Base-by-base conservation (phyloP, 257 asterid species). In the Sherardia arvensis region DNA sequence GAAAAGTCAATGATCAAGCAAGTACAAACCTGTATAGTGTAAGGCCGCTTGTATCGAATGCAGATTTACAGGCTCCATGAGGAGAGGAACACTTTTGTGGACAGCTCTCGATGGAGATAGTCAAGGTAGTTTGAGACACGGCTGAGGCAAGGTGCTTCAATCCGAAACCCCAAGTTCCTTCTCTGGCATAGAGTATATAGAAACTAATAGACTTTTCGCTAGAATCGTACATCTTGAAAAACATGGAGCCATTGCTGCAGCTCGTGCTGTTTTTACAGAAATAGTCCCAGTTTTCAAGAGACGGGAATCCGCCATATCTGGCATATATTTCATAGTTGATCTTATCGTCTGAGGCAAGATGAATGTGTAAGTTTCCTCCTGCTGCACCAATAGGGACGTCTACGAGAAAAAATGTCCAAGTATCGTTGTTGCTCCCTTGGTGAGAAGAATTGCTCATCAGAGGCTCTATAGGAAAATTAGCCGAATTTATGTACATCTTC, bases 91-190 rank as follows among this genome's bases (percentile, higher is more conserved):
- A 93, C 74, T 79, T 84, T 23, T 56, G 67, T 2, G 96, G 97
- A 76, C 99, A 93, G 76, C 97, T 87, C 77, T 90, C 97, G 12
- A 90, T 73, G 12, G 99, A 80, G 67, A 93, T 72, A 48, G 89
- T 81, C 75, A 93, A 67, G 49, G 55, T 73, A 7, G 95, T 83
- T 66, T 77, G 79, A 75, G 64, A 54, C 3, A 43, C 25, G 17
- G 57, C 33, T 4, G 72, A 77, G 38, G 61, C 72, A 43, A 79
- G 73, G 54, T 85, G 84, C 77, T 95, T 85, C 79, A 93, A 65
- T 58, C 97, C 99, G 14, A 93, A 60, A 78, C 81, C 64, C 99
- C 99, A 93, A 43, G 81, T 80, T 72, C 99, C 99, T 64, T 79
- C 96, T 79, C 85, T 71, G 21, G 74, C 84, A 51, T 87, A 90